Conservation (phyloP, 257 asterid species). For the Petunia secreta region DNA sequence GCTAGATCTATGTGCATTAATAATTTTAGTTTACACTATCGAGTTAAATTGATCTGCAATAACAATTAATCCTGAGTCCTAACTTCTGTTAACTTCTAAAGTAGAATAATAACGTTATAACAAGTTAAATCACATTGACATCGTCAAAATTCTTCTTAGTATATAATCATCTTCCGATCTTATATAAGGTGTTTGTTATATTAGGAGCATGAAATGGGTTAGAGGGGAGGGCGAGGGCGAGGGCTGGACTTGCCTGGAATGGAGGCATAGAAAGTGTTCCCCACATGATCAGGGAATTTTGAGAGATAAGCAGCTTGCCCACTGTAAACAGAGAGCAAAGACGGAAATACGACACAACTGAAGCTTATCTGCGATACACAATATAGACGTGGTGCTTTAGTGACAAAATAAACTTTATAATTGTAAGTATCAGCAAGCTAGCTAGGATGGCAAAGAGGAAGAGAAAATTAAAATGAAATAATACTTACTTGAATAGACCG, state of each 20-base stretch:
- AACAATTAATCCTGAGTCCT: too few relatives aligned
- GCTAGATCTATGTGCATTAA: too few relatives aligned
- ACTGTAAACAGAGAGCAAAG: slow-evolving; percentile 48
- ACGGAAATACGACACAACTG: slow-evolving; percentile 55
- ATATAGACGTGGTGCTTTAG: background rate
- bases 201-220: background rate
- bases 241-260: slow-evolving; percentile 43
- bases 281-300: slow-evolving; percentile 45
- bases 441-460: too few relatives aligned
- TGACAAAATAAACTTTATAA: background rate
- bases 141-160: too few relatives aligned
- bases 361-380: slow-evolving; percentile 57
- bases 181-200: background rate
- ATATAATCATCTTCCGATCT: too few relatives aligned
- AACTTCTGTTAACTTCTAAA: too few relatives aligned
- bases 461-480: background rate
- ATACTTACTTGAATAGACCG: slow-evolving; percentile 57
- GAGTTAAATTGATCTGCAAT: too few relatives aligned
- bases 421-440: too few relatives aligned
- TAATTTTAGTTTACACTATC: too few relatives aligned
- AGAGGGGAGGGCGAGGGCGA: too few relatives aligned
- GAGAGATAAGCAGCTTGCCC: slow-evolving; percentile 79
- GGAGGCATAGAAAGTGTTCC: slow-evolving; percentile 52
- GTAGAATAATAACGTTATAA: too few relatives aligned
- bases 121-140: too few relatives aligned